Evolutionary conservation across 768 basidiomycete species (phyloP).

Genomic region (Mrakia gelida): DNA sequence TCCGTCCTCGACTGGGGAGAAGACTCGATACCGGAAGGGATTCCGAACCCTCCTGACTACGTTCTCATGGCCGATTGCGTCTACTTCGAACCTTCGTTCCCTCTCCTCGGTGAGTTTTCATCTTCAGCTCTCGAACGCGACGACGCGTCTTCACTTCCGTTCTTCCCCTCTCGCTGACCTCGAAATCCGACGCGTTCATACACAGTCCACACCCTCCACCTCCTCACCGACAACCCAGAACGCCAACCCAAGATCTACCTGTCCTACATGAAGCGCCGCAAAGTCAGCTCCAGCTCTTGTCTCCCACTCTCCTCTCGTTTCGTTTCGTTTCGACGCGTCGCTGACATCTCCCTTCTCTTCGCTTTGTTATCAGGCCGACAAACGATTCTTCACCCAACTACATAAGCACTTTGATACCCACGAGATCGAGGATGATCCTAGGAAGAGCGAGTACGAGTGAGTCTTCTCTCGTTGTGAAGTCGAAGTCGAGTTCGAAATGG

Average conservation of each 20-base stretch:
- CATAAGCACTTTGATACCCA: conserved; percentile 72
- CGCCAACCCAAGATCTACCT: conserved; percentile 67
- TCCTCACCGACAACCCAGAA: conserved; percentile 50
- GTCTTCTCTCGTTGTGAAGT: background rate
- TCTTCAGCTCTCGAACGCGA: background rate
- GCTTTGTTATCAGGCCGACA: conserved; percentile 65
- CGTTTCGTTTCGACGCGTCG: background rate
- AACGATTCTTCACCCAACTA: conserved; percentile 73
- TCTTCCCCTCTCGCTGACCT: background rate
- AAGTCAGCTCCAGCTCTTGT: conserved; percentile 50
- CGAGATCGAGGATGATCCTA: conserved; percentile 50
- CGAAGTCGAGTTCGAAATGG: background rate
- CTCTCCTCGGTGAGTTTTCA: conserved; percentile 53
- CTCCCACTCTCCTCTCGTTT: background rate
- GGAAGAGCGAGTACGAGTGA: conserved; percentile 17
- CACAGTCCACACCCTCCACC: conserved; percentile 63
- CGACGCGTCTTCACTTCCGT: background rate
- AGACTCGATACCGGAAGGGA: conserved; percentile 46
- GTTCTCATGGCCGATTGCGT: conserved; percentile 92
- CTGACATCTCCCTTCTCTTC: conserved; percentile 11
- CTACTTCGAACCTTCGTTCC: conserved; percentile 90
- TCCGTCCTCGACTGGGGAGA: conserved; percentile 71
- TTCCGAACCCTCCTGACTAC: conserved; percentile 56
- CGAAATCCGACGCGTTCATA: background rate
- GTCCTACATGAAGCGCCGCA: conserved; percentile 90